phyloP scores from a whole-genome alignment of 2,329 filamentous ascomycete species.

The Cladosporium halotolerans region DNA sequence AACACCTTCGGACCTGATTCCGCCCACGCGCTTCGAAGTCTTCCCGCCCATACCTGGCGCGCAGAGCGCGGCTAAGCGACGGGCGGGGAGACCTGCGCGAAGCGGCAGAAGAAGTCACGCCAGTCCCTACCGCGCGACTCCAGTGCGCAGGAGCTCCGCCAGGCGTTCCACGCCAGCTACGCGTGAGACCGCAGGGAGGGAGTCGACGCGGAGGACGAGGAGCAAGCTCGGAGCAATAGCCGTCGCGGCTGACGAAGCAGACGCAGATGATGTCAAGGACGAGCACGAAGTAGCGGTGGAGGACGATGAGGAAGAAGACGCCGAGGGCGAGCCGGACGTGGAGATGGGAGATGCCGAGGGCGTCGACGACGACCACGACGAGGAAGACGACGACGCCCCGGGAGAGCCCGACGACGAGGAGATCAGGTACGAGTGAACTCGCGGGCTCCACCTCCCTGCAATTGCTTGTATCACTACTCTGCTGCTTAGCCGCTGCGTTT shows the following conservation, averaged over 20 bases:
- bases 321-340: constrained; percentile 13
- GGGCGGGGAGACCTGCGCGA: constrained; percentile 26
- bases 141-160: constrained; percentile 11
- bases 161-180: constrained; percentile 2
- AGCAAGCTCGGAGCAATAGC: constrained; percentile 39
- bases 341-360: constrained; percentile 13
- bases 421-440: constrained; percentile 22
- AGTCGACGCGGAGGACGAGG: constrained; percentile 31
- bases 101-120: constrained; percentile 20
- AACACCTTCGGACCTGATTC: constrained; percentile 46
- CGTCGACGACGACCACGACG: constrained; percentile 4
- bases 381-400: constrained; percentile 18
- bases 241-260: constrained; percentile 20
- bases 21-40: constrained; percentile 67
- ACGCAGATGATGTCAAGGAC: constrained; percentile 25
- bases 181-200: constrained; percentile 1
- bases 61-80: constrained; percentile 27
- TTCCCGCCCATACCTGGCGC: constrained; percentile 61
- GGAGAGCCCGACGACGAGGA: constrained; percentile 25
- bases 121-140: constrained; percentile 16
- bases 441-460: background rate
- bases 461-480: background rate
- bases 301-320: constrained; percentile 17
- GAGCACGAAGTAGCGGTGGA: constrained; percentile 22
- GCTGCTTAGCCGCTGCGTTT: background rate